These are phyloP conservation scores for Raphidocelis subcapitata DNA, from an alignment of 139 green algal genomes.

Conservation along the genomic window DNA sequence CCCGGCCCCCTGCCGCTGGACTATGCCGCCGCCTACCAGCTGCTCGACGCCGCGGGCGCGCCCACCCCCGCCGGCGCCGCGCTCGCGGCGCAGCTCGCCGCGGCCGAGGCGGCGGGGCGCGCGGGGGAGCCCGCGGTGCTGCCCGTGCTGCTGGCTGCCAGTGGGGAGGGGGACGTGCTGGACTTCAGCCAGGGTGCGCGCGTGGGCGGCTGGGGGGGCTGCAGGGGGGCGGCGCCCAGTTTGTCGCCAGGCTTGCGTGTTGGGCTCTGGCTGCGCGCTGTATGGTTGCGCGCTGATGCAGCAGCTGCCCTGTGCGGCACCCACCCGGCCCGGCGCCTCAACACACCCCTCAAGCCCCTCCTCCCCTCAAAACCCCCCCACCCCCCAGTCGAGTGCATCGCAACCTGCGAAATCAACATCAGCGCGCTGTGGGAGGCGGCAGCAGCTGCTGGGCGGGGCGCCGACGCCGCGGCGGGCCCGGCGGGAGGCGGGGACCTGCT, in stretches of 20 bases:
- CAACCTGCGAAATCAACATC: slow-evolving; percentile 10
- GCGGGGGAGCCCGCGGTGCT: neutral
- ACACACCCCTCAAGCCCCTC: too few species aligned
- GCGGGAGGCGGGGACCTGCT: neutral
- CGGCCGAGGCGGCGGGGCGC: slow-evolving; percentile 4
- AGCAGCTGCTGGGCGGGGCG: neutral
- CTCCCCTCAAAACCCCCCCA: too few species aligned
- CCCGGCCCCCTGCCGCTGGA: neutral
- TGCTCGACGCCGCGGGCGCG: neutral
- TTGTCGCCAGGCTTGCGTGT: too few species aligned
- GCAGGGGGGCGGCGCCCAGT: too few species aligned
- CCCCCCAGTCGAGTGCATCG: slow-evolving; percentile 23
- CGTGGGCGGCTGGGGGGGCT: too few species aligned
- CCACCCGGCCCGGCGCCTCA: too few species aligned
- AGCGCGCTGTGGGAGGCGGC: neutral
- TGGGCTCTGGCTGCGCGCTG: too few species aligned
- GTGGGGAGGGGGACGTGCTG: neutral
- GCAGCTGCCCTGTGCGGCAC: too few species aligned
- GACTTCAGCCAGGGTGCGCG: slow-evolving; percentile 30
- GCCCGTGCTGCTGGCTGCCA: slow-evolving; percentile 22
- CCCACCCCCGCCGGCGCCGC: slow-evolving; percentile 15
- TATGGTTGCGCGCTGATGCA: too few species aligned
- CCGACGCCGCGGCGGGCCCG: too few species aligned
- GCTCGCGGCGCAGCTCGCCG: slow-evolving; percentile 7
- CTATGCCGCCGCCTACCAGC: slow-evolving; percentile 15